Evolutionary conservation across 2,329 filamentous ascomycete species (phyloP), one percentile per base, ranked within the genome.

Genomic region (Aureobasidium leucospermi): DNA sequence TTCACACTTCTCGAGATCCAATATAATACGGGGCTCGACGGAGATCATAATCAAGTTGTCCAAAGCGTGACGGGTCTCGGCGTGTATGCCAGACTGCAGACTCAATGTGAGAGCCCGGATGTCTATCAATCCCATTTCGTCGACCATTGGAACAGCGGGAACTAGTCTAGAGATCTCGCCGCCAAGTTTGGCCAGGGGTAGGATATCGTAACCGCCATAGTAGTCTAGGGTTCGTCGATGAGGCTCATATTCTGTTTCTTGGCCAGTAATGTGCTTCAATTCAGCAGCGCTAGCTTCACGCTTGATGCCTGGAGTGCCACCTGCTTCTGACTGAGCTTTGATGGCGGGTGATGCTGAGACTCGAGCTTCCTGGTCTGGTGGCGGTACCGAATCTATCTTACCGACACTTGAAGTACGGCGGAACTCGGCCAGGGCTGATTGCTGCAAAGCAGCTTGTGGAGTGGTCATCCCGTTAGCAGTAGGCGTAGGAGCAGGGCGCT

Each of bases 101-200:
- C 90, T 91, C 78, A 91, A 88, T 0, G 87, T 96, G 42, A 99
- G 79, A 19, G 93, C 91, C 65, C 92, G 87, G 31, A 97, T 87
- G 68, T 99, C 93, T 63, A 97, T 89, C 19, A 90, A 82, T 8
- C 93, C 94, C 56, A 97, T 80, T 66, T 97, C 92, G 23, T 81
- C 77, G 16, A 91, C 79, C 2, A 79, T 77, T 0, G 94, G 93
- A 39, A 91, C 80, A 60, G 89, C 87, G 0, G 92, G 90, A 67
- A 86, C 89, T 67, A 85, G 79, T 46, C 80, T 79, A 52, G 85
- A 77, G 39, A 96, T 79, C 48, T 89, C 84, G 36, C 81, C 78
- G 5, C 87, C 86, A 52, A 91, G 72, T 52, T 83, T 81, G 58
- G 78, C 79, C 23, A 89, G 77, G 5, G 85, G 82, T 39, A 83